Conservation (phyloP, 805 yeast species). For the Torulaspora franciscae region DNA sequence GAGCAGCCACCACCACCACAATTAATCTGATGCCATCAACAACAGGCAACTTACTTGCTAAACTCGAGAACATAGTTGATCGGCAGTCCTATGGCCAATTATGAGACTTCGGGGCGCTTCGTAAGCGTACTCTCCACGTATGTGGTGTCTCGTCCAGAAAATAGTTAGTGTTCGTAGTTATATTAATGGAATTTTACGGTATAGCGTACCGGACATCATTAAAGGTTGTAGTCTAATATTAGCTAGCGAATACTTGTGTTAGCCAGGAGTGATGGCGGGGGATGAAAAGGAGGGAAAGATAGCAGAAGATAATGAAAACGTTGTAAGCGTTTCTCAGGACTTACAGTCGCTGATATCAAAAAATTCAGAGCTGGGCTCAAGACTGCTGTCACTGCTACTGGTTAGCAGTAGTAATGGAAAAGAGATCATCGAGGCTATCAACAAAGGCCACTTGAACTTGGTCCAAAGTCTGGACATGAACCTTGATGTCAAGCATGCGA, state of each 20-base stretch:
- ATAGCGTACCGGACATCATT: too few relatives aligned
- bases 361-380: conserved; percentile 31
- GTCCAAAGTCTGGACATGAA: conserved; percentile 10
- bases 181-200: too few relatives aligned
- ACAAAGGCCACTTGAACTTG: conserved; percentile 17
- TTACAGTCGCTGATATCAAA: conserved; percentile 25
- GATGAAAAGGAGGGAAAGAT: not conserved
- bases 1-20: conserved; percentile 7
- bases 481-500: conserved; percentile 6
- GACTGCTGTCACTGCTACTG: conserved; percentile 29
- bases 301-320: not conserved
- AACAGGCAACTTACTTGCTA: too few relatives aligned
- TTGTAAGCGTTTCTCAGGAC: conserved; percentile 12
- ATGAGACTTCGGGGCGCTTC: too few relatives aligned
- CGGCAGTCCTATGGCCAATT: too few relatives aligned
- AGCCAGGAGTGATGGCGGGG: not conserved
- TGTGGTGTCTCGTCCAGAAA: too few relatives aligned
- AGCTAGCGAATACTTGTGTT: not conserved
- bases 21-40: not conserved
- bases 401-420: conserved; percentile 30
- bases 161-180: too few relatives aligned
- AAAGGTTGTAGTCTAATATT: too few relatives aligned
- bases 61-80: too few relatives aligned
- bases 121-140: too few relatives aligned
- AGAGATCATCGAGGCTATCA: conserved; percentile 29